These are phyloP conservation scores for Fagopyrum homotropicum DNA, from an alignment of 148 eudicot species.

Conservation along the genomic window DNA sequence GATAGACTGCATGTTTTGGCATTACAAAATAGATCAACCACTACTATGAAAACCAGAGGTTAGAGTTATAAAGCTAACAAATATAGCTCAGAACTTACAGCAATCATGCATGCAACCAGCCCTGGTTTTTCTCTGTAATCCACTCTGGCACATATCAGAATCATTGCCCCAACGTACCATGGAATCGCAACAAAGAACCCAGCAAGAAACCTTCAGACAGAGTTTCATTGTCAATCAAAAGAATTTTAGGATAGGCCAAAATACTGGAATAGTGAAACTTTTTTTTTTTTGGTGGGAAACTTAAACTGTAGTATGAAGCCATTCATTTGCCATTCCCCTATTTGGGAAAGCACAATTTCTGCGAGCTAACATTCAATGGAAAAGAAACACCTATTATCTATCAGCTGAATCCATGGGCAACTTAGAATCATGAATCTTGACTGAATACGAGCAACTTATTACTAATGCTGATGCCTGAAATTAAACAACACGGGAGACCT, in stretches of 20 bases:
- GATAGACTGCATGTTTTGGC: conserved; percentile 46
- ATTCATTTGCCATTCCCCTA: background rate
- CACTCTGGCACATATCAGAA: conserved; percentile 57
- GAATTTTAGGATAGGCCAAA: background rate
- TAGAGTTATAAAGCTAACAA: background rate
- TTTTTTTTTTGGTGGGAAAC: too few species aligned
- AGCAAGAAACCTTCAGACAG: conserved; percentile 50
- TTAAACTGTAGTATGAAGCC: background rate
- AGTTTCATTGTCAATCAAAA: background rate
- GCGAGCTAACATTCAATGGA: background rate
- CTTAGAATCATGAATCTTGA: background rate
- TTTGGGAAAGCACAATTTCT: background rate
- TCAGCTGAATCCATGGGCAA: background rate
- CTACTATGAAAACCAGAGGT: background rate
- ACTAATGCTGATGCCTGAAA: background rate
- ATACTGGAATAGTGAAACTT: background rate
- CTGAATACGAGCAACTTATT: background rate
- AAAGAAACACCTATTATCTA: background rate
- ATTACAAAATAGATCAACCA: background rate
- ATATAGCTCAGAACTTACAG: conserved; percentile 38
- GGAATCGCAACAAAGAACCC: conserved; percentile 84
- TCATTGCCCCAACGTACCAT: conserved; percentile 87
- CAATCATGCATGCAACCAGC: conserved; percentile 76
- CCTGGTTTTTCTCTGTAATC: conserved; percentile 95
- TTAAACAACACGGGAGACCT: background rate